Evolutionary conservation across 78 protist species (phyloP).

Genomic region (Dictyostelium purpureum): DNA sequence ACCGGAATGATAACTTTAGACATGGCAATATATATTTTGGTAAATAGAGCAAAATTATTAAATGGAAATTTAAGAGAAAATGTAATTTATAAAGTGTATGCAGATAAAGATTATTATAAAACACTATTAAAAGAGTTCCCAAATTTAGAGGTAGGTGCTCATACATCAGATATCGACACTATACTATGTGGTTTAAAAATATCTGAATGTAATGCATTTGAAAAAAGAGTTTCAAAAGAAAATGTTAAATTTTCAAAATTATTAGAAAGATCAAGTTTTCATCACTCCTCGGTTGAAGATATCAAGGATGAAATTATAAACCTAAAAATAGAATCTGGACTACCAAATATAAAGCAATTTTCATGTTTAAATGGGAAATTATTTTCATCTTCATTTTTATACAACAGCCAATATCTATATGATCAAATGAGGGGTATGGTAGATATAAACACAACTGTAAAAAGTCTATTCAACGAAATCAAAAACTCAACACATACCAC

Average conservation of each 20-base stretch:
- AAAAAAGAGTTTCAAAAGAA: neutral
- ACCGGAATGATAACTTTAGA: conserved; percentile 18
- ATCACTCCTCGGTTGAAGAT: neutral
- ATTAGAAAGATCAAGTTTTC: conserved; percentile 27
- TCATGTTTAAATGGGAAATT: too few species aligned
- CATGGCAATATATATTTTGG: neutral
- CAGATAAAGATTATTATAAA: conserved; percentile 3
- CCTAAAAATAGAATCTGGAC: neutral
- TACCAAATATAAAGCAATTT: neutral
- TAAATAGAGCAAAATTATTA: neutral
- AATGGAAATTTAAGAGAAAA: too few species aligned
- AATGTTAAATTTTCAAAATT: neutral
- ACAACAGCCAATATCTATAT: too few species aligned
- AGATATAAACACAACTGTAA: too few species aligned
- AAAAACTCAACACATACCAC: too few species aligned
- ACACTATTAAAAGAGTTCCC: neutral
- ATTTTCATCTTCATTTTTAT: too few species aligned
- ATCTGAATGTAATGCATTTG: neutral
- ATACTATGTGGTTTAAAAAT: too few species aligned
- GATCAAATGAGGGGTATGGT: too few species aligned
- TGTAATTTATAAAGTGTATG: too few species aligned
- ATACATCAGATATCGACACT: too few species aligned
- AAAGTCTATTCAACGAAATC: too few species aligned
- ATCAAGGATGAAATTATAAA: conserved; percentile 1
- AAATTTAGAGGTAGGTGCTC: conserved; percentile 36